Evolutionary conservation across 106 monocot genomes (phyloP), one percentile per base, ranked within the genome.

Genomic region (Acorus gramineus): DNA sequence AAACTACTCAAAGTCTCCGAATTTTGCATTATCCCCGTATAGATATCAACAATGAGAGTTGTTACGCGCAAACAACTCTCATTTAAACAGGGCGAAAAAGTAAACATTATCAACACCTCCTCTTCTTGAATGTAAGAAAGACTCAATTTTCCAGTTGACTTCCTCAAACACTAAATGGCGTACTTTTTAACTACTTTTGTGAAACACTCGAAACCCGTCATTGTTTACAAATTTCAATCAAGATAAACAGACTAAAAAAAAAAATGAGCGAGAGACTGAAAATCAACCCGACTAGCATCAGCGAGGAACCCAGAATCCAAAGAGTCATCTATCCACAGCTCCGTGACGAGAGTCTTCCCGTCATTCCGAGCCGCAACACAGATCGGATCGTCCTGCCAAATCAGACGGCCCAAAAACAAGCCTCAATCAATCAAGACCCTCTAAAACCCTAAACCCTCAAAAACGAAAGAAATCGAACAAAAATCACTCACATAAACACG

Each of bases 301-400:
- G 76, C 98, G 5, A 83, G 71, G 10, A 67, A 66, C 11, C 76
- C 83, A 28, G 77, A 76, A 49, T 83, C 79, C 65, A 92, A 49
- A 46, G 85, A 66, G 49, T 89, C 92, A 47, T 98, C 92, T 50
- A 98, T 72, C 98, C 92, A 98, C 69, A 79, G 13, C 54, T 92
- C 88, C 3, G 85, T 92, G 14, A 98, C 88, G 14, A 98, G 71
- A 2, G 52, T 56, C 66, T 79, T 92, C 50, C 98, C 85, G 67
- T 98, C 79, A 47, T 81, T 53, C 61, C 88, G 78, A 49, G 98
- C 92, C 48, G 73, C 74, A 71, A 83, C 77, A 63, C 98, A 98
- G 4, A 85, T 62, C 44, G 85, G 92, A 72, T 92, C 88, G 59
- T 92, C 98, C 98, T 98, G 57, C 11, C 64, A 28, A 66, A 53